Base-by-base conservation (phyloP, 225 moss, liverwort and hornwort genomes). In the Ulota crispa region DNA sequence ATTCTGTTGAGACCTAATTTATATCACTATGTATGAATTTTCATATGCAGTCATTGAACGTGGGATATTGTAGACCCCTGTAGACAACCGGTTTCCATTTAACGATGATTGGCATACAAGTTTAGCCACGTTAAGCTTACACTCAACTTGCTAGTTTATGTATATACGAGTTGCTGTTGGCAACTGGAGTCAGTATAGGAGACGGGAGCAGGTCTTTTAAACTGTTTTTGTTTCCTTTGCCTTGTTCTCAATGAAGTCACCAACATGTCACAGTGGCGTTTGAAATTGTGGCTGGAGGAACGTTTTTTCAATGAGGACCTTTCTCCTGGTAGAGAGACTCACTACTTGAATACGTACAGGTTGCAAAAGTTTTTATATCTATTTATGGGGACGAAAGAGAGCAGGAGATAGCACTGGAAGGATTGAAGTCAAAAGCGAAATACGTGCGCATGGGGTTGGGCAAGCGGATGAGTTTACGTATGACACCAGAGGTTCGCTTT, bases 331-430 rank as follows among this genome's bases (percentile, higher is more conserved):
- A 30, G 72, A 77, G 73, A 42, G 63, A 69, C 71, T 87, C 23
- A 67, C 61, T 70, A 39, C 77, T 59, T 15, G 30, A 76, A 50
- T 80, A 65, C 50, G 20, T 82, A 75, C 91, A 99, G 98, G 95
- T 99, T 83, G 99, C 92, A 23, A 96, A 99, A 83, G 99, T 96
- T 27, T 99, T 94, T 82, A 92, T 99, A 79, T 99, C 99, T 27
- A 86, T 96, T 57, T 94, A 88, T 61, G 99, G 99, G 61, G 99
- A 99, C 71, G 93, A 99, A 77, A 86, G 96, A 85, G 96, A 94
- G 78, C 92, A 96, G 76, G 92, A 91, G 78, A 88, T 89, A 64
- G 96, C 96, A 45, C 82, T 99, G 82, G 94, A 96, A 86, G 96
- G 92, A 63, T 84, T 96, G n/a, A 94, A 92, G 76, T 87, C 84